These are phyloP conservation scores for Dioszegia hungarica DNA, from an alignment of 768 basidiomycete species.

Conservation along the genomic window DNA sequence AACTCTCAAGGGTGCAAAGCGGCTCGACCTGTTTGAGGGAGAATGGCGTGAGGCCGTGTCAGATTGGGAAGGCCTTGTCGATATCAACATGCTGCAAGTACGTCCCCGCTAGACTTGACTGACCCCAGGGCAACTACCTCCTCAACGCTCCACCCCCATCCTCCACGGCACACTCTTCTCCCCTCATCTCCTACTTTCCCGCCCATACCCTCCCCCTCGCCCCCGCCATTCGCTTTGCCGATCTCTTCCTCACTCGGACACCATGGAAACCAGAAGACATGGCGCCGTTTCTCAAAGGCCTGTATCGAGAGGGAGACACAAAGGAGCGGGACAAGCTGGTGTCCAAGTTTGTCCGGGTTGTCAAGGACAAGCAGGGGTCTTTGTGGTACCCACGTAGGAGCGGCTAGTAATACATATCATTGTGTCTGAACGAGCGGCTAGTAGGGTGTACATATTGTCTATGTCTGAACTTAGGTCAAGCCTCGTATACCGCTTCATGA, in stretches of 20 bases:
- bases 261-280: conserved; percentile 66
- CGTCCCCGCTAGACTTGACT: background rate
- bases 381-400: conserved; percentile 57
- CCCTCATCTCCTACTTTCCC: conserved; percentile 67
- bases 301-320: conserved; percentile 62
- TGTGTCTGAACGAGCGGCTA: too few species aligned
- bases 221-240: conserved; percentile 73
- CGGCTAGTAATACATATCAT: conserved; percentile 9
- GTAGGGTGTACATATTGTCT: too few species aligned
- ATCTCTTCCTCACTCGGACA: conserved; percentile 65
- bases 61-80: conserved; percentile 62
- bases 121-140: conserved; percentile 66
- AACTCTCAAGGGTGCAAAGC: conserved; percentile 55
- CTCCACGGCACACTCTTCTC: conserved; percentile 39
- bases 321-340: conserved; percentile 85
- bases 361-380: conserved; percentile 56
- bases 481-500: background rate
- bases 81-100: conserved; percentile 67
- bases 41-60: conserved; percentile 73
- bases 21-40: conserved; percentile 54
- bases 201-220: conserved; percentile 67
- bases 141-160: conserved; percentile 52
- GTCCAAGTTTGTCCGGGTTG: conserved; percentile 75
- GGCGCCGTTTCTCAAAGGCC: conserved; percentile 70
- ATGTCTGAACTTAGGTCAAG: background rate